Conservation (phyloP, 495 filamentous ascomycete genomes). For the Xylaria telfairii region DNA sequence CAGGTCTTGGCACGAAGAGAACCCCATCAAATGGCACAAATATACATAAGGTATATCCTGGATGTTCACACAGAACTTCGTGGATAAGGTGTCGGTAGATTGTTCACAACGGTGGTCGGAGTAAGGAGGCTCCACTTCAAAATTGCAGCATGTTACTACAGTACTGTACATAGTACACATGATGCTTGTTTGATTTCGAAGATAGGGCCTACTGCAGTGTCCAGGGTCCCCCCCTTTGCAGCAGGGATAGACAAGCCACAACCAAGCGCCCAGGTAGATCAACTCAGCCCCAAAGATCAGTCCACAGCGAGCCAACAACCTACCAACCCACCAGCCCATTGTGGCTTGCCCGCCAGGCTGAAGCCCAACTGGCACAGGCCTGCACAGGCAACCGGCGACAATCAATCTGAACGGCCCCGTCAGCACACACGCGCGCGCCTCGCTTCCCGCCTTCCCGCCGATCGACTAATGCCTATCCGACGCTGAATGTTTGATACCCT, state of each 20-base stretch:
- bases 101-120: not conserved
- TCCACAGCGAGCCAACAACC: too few relatives aligned
- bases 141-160: not conserved
- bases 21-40: not conserved
- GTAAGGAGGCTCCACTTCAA: not conserved
- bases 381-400: constrained; percentile 2
- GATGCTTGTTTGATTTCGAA: not conserved
- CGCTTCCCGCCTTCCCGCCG: constrained; percentile 1
- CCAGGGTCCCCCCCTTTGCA: not conserved
- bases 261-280: not conserved
- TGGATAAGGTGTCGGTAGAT: not conserved
- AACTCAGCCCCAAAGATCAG: not conserved
- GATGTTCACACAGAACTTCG: not conserved
- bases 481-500: constrained; percentile 1
- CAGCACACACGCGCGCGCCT: constrained; percentile 12
- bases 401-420: not conserved
- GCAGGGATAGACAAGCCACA: not conserved
- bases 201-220: not conserved
- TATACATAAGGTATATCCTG: too few relatives aligned
- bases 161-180: too few relatives aligned
- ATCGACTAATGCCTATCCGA: constrained; percentile 9
- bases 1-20: not conserved
- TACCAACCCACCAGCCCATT: not conserved
- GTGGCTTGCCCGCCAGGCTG: constrained; percentile 22
- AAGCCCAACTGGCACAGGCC: too few relatives aligned